Evolutionary conservation across 2,329 filamentous ascomycete genomes (phyloP), one percentile per base, ranked within the genome.

Genomic region (Botrytis paeoniae): DNA sequence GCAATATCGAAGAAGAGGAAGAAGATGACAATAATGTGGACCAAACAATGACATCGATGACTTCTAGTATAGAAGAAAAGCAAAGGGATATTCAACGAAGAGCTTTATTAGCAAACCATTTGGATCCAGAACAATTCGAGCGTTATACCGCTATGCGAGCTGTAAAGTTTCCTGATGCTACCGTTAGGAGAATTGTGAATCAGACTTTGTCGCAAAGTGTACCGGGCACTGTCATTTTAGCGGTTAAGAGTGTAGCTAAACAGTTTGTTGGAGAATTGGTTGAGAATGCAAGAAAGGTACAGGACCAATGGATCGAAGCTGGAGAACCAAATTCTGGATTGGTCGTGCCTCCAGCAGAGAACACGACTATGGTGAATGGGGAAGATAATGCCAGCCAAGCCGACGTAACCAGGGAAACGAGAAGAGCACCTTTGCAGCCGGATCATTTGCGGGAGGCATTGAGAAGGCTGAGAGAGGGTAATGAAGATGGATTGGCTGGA

Each of bases 201-300:
- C 91, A 92, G 73, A 93, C 92, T 2, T 90, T 94, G 14, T 93
- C 91, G 0, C 93, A 95, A 80, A 94, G 91, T 2, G 92, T 93
- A 0, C 91, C 92, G 0, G 86, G 88, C 32, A 91, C 89, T 77
- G 91, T 94, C 68, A 90, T 93, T 75, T 89, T 92, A 35, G 91
- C 91, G n/a, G 91, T 95, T 79, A 91, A 90, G 66, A 89, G 91
- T 0, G 92, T 93, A 32, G 89, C 91, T 65, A 95, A 95, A 82
- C 86, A 93, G 74, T 94, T 93, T 80, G 88, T 92, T 6, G 92
- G 92, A 70, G 91, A 94, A 75, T 85, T 95, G 65, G 91, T 95
- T 75, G 92, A 94, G 80, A 84, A 86, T 66, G 92, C 93, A 16
- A 87, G 92, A 69, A 86, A 88, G 61, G 87, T 94, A 18, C 92